Percentiles rank a stretch among this genome's conserved stretches.
Conservation (phyloP, 1,284 basidiomycete genomes). For the Rhodotorula sp. region DNA sequence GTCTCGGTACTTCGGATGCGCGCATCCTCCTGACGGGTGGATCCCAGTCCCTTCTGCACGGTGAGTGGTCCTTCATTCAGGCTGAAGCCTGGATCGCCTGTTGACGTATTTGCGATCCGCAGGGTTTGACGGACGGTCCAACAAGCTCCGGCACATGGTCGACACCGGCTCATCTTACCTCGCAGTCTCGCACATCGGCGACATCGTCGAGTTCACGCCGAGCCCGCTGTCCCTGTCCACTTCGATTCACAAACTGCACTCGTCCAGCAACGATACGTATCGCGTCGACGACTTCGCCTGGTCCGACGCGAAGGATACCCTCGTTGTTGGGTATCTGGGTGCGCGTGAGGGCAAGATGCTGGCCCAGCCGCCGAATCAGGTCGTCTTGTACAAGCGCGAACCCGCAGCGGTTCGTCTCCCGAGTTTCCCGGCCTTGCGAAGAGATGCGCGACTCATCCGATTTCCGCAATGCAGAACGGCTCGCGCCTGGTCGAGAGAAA, state of each 20-base stretch:
- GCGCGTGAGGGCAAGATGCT: conserved; percentile 16
- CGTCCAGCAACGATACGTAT: conserved; percentile 14
- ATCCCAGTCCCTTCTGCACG: conserved; percentile 8
- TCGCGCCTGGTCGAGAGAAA: conserved; percentile 3
- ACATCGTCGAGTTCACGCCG: conserved; percentile 27
- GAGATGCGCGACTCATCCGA: not conserved
- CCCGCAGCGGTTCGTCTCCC: conserved; percentile 3
- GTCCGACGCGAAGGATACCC: conserved; percentile 24
- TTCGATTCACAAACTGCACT: conserved; percentile 16
- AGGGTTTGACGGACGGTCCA: conserved; percentile 32
- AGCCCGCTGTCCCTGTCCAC: not conserved
- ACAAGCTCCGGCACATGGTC: conserved; percentile 36
- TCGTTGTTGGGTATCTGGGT: conserved; percentile 31
- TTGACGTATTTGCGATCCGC: not conserved
- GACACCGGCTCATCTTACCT: conserved; percentile 20
- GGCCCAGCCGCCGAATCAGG: conserved; percentile 23
- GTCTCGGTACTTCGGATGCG: conserved; percentile 10
- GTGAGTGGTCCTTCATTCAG: not conserved
- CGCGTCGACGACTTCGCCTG: conserved; percentile 31
- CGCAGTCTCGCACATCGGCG: conserved; percentile 30
- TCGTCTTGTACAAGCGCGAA: conserved; percentile 29
- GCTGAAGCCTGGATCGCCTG: not conserved
- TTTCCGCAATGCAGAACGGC: not conserved
- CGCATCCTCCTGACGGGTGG: conserved; percentile 16
- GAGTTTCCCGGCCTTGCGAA: no score